A percentile compares a stretch with the other conserved stretches of the same genome.
Evolutionary conservation across 805 yeast species (phyloP).

Genomic region (Suhomyces sp.): DNA sequence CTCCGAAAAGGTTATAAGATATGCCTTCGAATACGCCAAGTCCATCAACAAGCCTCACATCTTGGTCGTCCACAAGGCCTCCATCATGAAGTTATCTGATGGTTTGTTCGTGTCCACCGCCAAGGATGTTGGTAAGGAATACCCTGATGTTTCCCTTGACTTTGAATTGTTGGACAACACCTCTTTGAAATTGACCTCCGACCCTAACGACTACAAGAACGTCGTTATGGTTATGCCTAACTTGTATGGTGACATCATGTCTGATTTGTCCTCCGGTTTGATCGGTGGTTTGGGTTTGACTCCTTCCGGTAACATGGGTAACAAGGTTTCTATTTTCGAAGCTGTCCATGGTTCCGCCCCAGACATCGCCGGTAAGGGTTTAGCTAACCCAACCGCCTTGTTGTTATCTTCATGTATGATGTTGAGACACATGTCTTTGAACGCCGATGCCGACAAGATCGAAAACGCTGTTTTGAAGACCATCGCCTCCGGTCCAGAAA

Average conservation of each 20-base stretch:
- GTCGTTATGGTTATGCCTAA: slow-evolving; percentile 98
- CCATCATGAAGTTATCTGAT: slow-evolving; percentile 97
- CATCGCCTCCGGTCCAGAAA: slow-evolving; percentile 92
- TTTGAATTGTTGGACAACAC: slow-evolving; percentile 95
- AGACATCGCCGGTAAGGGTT: slow-evolving; percentile 97
- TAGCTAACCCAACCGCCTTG: slow-evolving; percentile 98
- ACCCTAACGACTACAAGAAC: slow-evolving; percentile 83
- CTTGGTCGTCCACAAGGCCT: slow-evolving; percentile 95
- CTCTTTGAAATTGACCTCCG: slow-evolving; percentile 82
- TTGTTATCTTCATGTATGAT: slow-evolving; percentile 96
- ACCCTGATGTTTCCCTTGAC: slow-evolving; percentile 82
- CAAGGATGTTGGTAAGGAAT: slow-evolving; percentile 83
- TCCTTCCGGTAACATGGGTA: slow-evolving; percentile 99
- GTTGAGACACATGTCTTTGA: slow-evolving; percentile 97
- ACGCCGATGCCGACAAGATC: slow-evolving; percentile 76
- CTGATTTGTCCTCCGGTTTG: slow-evolving; percentile 95
- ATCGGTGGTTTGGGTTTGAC: slow-evolving; percentile 99
- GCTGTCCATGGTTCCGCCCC: slow-evolving; percentile 99
- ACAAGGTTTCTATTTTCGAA: slow-evolving; percentile 95
- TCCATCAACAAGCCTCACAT: slow-evolving; percentile 85
- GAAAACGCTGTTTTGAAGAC: slow-evolving; percentile 85
- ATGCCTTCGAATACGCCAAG: slow-evolving; percentile 95
- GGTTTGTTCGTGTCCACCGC: slow-evolving; percentile 95
- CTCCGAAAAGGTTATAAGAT: slow-evolving; percentile 93
- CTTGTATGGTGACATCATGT: slow-evolving; percentile 98